Evolutionary conservation across 148 eudicot species (phyloP).

Genomic region (Camellia lanceoleosa): DNA sequence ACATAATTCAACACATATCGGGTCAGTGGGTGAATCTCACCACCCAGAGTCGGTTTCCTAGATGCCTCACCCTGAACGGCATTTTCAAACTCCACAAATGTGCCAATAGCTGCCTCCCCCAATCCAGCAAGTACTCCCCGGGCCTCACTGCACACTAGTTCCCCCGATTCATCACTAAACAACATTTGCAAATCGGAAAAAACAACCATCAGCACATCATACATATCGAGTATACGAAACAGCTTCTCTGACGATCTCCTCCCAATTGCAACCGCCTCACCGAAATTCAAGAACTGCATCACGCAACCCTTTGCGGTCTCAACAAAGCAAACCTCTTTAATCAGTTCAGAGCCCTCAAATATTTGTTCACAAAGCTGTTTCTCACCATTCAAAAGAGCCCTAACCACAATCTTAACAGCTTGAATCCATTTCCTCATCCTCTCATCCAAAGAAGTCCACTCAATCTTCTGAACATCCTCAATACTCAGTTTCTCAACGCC

Average conservation of each 20-base stretch:
- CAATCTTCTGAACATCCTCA: slow-evolving; percentile 81
- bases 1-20: slow-evolving; percentile 95
- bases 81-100: slow-evolving; percentile 75
- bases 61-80: slow-evolving; percentile 76
- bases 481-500: slow-evolving; percentile 76
- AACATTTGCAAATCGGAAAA: slow-evolving; percentile 51
- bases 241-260: slow-evolving; percentile 76
- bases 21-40: slow-evolving; percentile 77
- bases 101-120: slow-evolving; percentile 73
- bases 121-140: slow-evolving; percentile 61
- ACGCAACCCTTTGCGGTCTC: slow-evolving; percentile 75
- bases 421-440: slow-evolving; percentile 85
- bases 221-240: slow-evolving; percentile 85
- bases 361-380: slow-evolving; percentile 68
- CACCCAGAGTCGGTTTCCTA: slow-evolving; percentile 53
- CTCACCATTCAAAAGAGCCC: slow-evolving; percentile 58
- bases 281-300: slow-evolving; percentile 78
- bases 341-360: slow-evolving; percentile 54
- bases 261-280: slow-evolving; percentile 77
- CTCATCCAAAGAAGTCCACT: slow-evolving; percentile 67
- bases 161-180: slow-evolving; percentile 64
- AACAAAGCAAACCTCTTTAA: slow-evolving; percentile 72
- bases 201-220: slow-evolving; percentile 63
- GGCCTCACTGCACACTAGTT: slow-evolving; percentile 58
- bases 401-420: slow-evolving; percentile 60